Evolutionary conservation across 2,329 filamentous ascomycete genomes (phyloP).

Genomic region (Fusarium kyushuense): DNA sequence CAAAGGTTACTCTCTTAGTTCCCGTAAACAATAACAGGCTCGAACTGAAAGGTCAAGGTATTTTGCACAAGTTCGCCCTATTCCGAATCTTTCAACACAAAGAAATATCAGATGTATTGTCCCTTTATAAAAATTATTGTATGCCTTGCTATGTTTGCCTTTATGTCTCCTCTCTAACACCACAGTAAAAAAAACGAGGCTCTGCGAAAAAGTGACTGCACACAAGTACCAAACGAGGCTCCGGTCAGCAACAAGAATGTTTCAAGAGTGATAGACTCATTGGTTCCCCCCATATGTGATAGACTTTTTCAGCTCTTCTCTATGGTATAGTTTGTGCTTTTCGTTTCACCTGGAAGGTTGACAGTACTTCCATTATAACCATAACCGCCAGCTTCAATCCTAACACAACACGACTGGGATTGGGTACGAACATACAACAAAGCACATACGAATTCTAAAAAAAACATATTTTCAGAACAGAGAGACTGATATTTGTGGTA

Average conservation of each 20-base stretch:
- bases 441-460: neutral
- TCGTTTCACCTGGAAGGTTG: conserved; percentile 17
- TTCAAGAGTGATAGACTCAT: conserved; percentile 6
- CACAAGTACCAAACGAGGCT: conserved; percentile 36
- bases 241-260: conserved; percentile 5
- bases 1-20: neutral
- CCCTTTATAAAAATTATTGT: neutral
- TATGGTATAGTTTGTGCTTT: conserved; percentile 3
- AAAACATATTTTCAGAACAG: neutral
- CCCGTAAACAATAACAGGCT: neutral
- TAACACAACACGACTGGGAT: neutral
- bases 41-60: neutral
- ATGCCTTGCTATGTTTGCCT: conserved; percentile 31
- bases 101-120: neutral
- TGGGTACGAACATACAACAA: neutral
- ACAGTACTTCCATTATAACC: conserved; percentile 36
- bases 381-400: conserved; percentile 3
- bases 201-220: conserved; percentile 21
- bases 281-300: conserved; percentile 1
- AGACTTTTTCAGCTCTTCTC: conserved; percentile 9
- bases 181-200: conserved; percentile 23
- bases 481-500: neutral
- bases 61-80: conserved; percentile 37
- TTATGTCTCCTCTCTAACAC: conserved; percentile 7
- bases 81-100: neutral